These are phyloP conservation scores for Phlebiopsis flavidoalba DNA, from an alignment of 768 basidiomycete species.

Conservation along the genomic window DNA sequence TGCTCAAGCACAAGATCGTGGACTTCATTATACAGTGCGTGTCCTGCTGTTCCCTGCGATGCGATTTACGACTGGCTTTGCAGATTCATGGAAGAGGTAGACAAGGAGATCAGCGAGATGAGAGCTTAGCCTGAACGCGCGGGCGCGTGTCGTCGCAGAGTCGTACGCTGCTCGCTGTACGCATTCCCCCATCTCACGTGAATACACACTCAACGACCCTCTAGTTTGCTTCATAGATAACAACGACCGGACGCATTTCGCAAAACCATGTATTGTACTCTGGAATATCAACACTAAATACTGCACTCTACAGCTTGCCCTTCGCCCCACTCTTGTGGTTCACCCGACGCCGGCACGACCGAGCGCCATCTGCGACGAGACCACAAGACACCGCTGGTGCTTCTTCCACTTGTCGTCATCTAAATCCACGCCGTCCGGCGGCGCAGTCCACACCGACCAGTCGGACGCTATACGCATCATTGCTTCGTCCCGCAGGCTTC, in stretches of 20 bases:
- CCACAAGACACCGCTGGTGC: constrained; percentile 56
- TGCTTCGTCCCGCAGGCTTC: constrained; percentile 54
- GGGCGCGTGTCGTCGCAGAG: constrained; percentile 96
- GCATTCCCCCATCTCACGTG: constrained; percentile 23
- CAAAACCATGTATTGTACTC: not conserved
- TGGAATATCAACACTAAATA: not conserved
- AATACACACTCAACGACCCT: not conserved
- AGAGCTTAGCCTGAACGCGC: constrained; percentile 93
- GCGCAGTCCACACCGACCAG: constrained; percentile 67
- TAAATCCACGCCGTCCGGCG: constrained; percentile 47
- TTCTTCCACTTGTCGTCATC: constrained; percentile 47
- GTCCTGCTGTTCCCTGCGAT: not conserved
- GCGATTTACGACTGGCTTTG: too few species aligned
- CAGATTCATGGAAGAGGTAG: constrained; percentile 98
- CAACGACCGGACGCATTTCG: not conserved
- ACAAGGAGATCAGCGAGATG: constrained; percentile 99
- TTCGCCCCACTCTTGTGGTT: constrained; percentile 15
- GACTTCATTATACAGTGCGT: constrained; percentile 96
- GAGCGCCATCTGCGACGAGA: constrained; percentile 58
- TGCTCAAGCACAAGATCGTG: constrained; percentile 99
- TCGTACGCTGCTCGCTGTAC: constrained; percentile 89
- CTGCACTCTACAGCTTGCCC: not conserved
- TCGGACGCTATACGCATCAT: constrained; percentile 54
- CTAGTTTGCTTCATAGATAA: constrained; percentile 21
- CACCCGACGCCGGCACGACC: constrained; percentile 30